Evolutionary conservation across 306 rosid species (phyloP).

Genomic region (Mimosa bimucronata): DNA sequence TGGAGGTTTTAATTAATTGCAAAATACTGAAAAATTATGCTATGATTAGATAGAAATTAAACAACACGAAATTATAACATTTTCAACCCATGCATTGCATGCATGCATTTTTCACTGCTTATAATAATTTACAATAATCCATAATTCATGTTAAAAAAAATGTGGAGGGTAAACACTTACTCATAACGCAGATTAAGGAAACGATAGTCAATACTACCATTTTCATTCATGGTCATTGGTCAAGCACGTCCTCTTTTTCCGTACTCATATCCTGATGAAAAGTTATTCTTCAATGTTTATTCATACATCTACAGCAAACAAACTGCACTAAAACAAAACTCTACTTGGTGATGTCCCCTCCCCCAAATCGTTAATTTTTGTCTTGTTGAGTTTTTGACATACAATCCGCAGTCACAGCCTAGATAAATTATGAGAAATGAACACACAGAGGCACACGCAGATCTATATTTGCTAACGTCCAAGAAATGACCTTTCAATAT

Average conservation of each 20-base stretch:
- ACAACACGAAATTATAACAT: conserved; percentile 29
- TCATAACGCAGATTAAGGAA: not conserved
- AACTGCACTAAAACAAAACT: not conserved
- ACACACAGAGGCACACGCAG: too few species aligned
- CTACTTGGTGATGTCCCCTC: not conserved
- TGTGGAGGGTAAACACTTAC: not conserved
- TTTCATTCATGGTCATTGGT: too few species aligned
- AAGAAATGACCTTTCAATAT: too few species aligned
- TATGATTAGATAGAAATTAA: too few species aligned
- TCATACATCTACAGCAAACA: conserved; percentile 23
- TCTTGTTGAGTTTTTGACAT: not conserved
- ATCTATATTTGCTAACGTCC: too few species aligned
- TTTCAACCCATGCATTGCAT: not conserved
- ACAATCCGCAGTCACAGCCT: not conserved
- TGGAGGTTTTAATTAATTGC: too few species aligned
- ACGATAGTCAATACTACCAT: too few species aligned
- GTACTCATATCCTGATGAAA: conserved; percentile 3
- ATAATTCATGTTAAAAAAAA: not conserved
- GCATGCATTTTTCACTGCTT: too few species aligned
- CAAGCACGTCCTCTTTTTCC: not conserved
- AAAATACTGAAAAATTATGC: too few species aligned
- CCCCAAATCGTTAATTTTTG: not conserved
- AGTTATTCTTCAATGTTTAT: conserved; percentile 7
- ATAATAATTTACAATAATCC: conserved; percentile 4
- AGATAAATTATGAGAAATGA: not conserved